phyloP scores from a whole-genome alignment of 2,329 filamentous ascomycete genomes.

The Geoglossum cookeanum region DNA sequence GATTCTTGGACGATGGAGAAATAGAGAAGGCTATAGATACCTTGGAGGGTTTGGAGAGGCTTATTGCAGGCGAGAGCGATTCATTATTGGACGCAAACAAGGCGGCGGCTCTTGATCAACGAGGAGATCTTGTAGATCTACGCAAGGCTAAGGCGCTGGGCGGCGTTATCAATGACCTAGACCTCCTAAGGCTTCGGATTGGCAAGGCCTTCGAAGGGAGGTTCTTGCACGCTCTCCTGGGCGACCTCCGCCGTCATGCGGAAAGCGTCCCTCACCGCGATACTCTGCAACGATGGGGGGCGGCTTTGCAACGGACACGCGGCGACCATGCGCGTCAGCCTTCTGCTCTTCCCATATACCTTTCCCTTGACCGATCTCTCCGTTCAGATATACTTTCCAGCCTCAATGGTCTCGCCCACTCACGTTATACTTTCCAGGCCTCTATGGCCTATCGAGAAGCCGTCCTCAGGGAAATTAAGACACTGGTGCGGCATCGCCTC shows the following conservation, averaged over 20 bases:
- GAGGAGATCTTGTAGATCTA: conserved; percentile 42
- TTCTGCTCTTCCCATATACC: conserved; percentile 58
- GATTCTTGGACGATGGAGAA: conserved; percentile 63
- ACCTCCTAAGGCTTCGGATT: conserved; percentile 57
- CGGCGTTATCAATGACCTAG: conserved; percentile 59
- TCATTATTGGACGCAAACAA: background rate
- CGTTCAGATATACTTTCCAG: conserved; percentile 50
- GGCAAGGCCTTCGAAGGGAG: conserved; percentile 71
- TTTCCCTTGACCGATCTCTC: conserved; percentile 49
- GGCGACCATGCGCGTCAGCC: conserved; percentile 47
- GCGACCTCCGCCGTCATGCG: conserved; percentile 64
- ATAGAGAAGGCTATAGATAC: conserved; percentile 61
- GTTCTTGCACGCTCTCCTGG: conserved; percentile 59
- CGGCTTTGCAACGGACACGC: conserved; percentile 51
- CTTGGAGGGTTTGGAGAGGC: conserved; percentile 57
- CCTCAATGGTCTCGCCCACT: conserved; percentile 61
- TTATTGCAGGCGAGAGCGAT: conserved; percentile 52
- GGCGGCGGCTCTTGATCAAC: background rate
- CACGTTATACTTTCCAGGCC: conserved; percentile 61
- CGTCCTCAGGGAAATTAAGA: conserved; percentile 69
- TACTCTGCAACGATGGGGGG: conserved; percentile 71
- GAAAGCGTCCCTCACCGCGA: conserved; percentile 50
- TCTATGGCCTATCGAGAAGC: conserved; percentile 71
- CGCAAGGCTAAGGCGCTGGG: conserved; percentile 61
- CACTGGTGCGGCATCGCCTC: conserved; percentile 63